Conservation (phyloP, 495 filamentous ascomycete species). For the Amorphotheca resinae region DNA sequence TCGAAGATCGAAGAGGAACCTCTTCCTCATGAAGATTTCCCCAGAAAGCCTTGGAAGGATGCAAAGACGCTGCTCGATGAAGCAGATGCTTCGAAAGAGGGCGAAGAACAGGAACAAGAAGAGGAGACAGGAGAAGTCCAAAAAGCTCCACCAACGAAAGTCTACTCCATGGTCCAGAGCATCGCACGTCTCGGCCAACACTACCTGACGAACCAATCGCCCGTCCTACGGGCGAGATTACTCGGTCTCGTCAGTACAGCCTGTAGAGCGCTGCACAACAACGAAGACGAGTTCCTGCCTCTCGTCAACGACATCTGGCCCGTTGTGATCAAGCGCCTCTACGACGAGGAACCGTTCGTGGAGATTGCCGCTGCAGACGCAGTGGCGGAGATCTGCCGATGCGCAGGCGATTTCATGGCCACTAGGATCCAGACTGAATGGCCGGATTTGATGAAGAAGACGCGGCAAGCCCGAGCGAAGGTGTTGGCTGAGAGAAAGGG, state of each 20-base stretch:
- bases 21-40: constrained; percentile 23
- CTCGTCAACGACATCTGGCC: constrained; percentile 86
- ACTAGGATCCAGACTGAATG: constrained; percentile 60
- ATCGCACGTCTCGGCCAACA: constrained; percentile 64
- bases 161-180: constrained; percentile 51
- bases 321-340: constrained; percentile 53
- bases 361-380: constrained; percentile 53
- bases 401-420: constrained; percentile 71
- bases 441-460: constrained; percentile 37
- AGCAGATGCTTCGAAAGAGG: constrained; percentile 2
- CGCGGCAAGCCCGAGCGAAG: constrained; percentile 4
- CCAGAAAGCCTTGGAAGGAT: constrained; percentile 21
- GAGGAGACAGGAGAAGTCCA: constrained; percentile 26
- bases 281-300: constrained; percentile 75
- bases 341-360: constrained; percentile 68
- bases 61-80: constrained; percentile 20
- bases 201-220: constrained; percentile 74
- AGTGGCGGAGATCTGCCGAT: constrained; percentile 45
- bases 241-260: constrained; percentile 61
- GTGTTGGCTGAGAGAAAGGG: constrained; percentile 19
- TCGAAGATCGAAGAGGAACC: constrained; percentile 24
- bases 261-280: constrained; percentile 50
- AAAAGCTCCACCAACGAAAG: constrained; percentile 34
- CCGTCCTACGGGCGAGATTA: constrained; percentile 62
- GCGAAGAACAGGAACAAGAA: constrained; percentile 4